Evolutionary conservation across 495 filamentous ascomycete species (phyloP), one percentile per base, ranked within the genome.

Genomic region (Trypethelium eluteriae): DNA sequence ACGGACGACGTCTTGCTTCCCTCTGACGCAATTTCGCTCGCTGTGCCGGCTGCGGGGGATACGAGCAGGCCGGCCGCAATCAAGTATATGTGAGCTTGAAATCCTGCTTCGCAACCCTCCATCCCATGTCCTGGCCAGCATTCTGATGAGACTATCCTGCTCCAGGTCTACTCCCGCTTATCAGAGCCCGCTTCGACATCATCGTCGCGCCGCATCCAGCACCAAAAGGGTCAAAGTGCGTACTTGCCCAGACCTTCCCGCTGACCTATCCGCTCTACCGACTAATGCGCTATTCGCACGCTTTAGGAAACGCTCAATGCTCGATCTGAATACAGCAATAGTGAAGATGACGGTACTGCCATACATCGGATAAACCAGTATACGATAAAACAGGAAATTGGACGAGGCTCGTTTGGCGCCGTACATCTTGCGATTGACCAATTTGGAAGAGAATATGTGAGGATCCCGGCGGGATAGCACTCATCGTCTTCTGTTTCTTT

Each of bases 351-450:
- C 70, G 91, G 91, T 2, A 81, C 81, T 36, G 83, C 85, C 0
- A 85, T 93, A 72, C 90, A 92, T 71, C 83, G 85, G 35, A 93
- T 97, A 81, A 96, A 96, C 74, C 96, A 98, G 75, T 98, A 97
- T 74, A 79, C 88, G 50, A 95, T 98, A 70, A 89, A 88, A 77
- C 89, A 97, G 68, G 94, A 98, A 80, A 98, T 98, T 62, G 94
- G 94, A 39, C 84, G 92, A 47, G 94, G 94, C 4, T 97, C 94
- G 0, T 98, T 94, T 75, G 94, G 95, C 9, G 89, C 94, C 5
- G 94, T 98, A 11, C 92, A 98, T 75, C 80, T 96, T 18, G 94
- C 92, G 14, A 86, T 86, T 10, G 94, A 98, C 74, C 93, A 96
- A 75, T 91, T 86, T 78, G 93, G 92, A 5, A 85, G 87, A 62